Base-by-base conservation (phyloP, 202 grass and related monocot species). In the Zizania palustris region DNA sequence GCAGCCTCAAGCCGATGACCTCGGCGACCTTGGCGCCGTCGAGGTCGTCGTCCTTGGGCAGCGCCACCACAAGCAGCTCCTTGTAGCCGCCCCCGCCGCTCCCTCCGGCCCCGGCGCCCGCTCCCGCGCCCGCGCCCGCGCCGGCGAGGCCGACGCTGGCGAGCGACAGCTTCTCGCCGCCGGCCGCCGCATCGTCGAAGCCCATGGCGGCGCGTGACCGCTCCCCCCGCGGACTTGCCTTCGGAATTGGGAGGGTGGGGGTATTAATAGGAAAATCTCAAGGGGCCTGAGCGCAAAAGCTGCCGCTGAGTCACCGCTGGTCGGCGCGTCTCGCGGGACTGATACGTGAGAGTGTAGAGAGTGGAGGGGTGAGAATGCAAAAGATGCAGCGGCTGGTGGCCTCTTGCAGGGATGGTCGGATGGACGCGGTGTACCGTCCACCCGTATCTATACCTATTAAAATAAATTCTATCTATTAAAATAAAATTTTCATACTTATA, bases 31-130 rank as follows among this genome's bases (percentile, higher is more conserved):
- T 28, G 64, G 41, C 71, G 59, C 35, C 59, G 65, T 88, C 81
- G 76, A 88, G 76, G 59, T 60, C 71, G 76, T 76, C 76, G 65
- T 84, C 86, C 71, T 48, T 75, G 49, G 80, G 85, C 33, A 84
- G 63, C 40, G 46, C 75, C 85, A 84, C 84, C 42, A 84, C 71
- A 35, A 88, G 65, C 58, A 88, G 76, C 16, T 88, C 86, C 81
- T 88, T 84, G 71, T 80, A 88, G 5, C 81, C 71, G 9, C 69
- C 38, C 2, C 28, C 28, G 28, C 28, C n/a, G n/a, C n/a, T n/a
- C n/a, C n/a, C n/a, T n/a, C n/a, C n/a, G n/a, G n/a, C n/a, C n/a
- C 76, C 39, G 2, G 56, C 36, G 36, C 79, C 62, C 28, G 28
- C 28, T 28, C 28, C 36, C 10, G 55, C 22, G 12, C 85, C 36